phyloP scores from a whole-genome alignment of 2,329 filamentous ascomycete species.

The Aspergillus floridensis region DNA sequence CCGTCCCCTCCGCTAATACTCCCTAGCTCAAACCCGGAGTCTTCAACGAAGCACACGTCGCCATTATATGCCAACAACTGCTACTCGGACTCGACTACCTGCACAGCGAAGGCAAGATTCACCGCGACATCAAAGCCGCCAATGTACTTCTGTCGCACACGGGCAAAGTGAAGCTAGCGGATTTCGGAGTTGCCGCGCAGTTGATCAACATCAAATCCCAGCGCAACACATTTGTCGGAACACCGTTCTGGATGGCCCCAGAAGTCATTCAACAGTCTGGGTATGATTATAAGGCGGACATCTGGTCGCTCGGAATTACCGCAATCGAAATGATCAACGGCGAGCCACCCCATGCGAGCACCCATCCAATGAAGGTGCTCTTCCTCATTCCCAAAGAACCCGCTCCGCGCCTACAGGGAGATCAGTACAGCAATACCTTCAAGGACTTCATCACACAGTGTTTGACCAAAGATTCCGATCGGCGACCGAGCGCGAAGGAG shows the following conservation, averaged over 20 bases:
- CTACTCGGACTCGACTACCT: conserved; percentile 89
- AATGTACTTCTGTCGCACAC: conserved; percentile 89
- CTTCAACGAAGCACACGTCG: conserved; percentile 86
- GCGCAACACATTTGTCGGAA: conserved; percentile 95
- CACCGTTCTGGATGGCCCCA: conserved; percentile 95
- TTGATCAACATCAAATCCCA: conserved; percentile 97
- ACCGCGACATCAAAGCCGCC: conserved; percentile 94
- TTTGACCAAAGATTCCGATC: conserved; percentile 86
- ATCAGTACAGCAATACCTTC: conserved; percentile 79
- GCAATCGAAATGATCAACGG: conserved; percentile 86
- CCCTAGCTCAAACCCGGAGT: conserved; percentile 79
- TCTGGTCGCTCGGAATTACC: conserved; percentile 90
- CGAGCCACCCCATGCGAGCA: conserved; percentile 80
- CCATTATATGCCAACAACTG: conserved; percentile 89
- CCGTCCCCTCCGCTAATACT: neutral
- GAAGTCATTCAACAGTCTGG: conserved; percentile 87
- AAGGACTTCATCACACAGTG: conserved; percentile 91
- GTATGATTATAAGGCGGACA: conserved; percentile 85
- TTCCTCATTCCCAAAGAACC: conserved; percentile 88
- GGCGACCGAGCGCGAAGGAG: conserved; percentile 79
- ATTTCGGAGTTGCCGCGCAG: conserved; percentile 96
- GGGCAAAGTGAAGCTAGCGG: conserved; percentile 91
- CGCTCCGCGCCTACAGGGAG: conserved; percentile 78
- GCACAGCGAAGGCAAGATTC: conserved; percentile 90
- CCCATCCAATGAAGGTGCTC: conserved; percentile 90